phyloP scores from a whole-genome alignment of 495 filamentous ascomycete species.

The Tuber microsphaerosporum region DNA sequence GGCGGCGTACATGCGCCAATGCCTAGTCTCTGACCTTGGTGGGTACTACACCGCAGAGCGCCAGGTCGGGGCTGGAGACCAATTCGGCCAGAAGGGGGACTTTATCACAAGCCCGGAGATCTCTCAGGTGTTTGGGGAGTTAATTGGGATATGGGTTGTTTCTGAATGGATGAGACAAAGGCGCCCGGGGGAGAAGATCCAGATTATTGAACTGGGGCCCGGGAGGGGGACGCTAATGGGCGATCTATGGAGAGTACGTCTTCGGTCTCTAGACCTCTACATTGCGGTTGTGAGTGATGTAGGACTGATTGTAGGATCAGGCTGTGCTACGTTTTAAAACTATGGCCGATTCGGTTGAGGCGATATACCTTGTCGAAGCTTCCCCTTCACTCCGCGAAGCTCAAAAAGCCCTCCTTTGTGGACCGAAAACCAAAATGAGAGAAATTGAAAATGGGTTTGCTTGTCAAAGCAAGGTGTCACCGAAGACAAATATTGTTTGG shows the following conservation, averaged over 20 bases:
- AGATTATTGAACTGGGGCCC: conserved; percentile 88
- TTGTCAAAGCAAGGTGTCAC: conserved; percentile 66
- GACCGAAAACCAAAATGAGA: conserved; percentile 58
- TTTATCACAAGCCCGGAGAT: conserved; percentile 97
- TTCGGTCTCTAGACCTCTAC: conserved; percentile 10
- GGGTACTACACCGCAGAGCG: conserved; percentile 83
- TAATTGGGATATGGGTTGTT: conserved; percentile 87
- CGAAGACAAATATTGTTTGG: conserved; percentile 69
- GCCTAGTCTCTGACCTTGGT: conserved; percentile 79
- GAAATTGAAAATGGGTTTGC: conserved; percentile 67
- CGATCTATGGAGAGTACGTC: conserved; percentile 78
- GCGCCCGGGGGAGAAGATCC: conserved; percentile 58
- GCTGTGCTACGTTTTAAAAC: conserved; percentile 44
- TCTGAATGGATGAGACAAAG: conserved; percentile 95
- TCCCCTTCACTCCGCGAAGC: conserved; percentile 65
- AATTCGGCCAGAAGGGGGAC: conserved; percentile 84
- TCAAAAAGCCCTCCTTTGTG: conserved; percentile 79
- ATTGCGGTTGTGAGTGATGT: background rate
- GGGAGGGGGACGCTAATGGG: conserved; percentile 95
- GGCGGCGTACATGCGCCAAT: conserved; percentile 96
- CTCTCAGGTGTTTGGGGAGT: conserved; percentile 91
- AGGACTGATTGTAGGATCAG: background rate
- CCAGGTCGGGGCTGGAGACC: conserved; percentile 55
- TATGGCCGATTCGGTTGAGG: conserved; percentile 68
- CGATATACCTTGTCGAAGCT: conserved; percentile 85